Base-by-base conservation (phyloP, 164 flowering plant genomes). In the Santalum album region DNA sequence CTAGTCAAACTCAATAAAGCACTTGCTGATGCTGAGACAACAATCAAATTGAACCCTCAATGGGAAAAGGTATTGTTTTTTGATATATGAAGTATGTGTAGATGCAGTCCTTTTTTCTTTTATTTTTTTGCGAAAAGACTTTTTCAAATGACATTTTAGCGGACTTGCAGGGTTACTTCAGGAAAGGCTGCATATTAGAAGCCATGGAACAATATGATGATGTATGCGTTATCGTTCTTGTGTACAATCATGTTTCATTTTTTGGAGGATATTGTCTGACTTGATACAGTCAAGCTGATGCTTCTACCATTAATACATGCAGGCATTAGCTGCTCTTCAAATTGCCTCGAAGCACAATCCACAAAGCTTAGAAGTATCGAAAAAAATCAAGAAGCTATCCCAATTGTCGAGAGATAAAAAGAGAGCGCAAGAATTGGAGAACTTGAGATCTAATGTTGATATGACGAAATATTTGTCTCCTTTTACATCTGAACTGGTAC, bases 151-250 rank as follows among this genome's bases (percentile, higher is more conserved):
- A 2, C 25, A 0, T 18, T 62, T 60, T 67, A 59, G 51, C 71
- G 55, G 43, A 46, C 40, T 36, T 72, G 25, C 75, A 91, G 96
- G 96, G 98, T 12, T 83, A 86, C 70, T 92, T 86, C 75, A 77
- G 98, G 69, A 92, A 92, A 79, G 98, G 98, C 55, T 88, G 89
- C 49, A 65, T 84, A 23, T 61, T 88, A 55, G 98, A 92, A 71
- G 94, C 96, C 47, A 78, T 92, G 98, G 90, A 83, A 59, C 71
- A 66, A 71, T 86, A 82, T 68, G 89, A 84, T 61, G 95, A 92
- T 63, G 98, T 92, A 72, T 23, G 81, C 57, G 42, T 35, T 6
- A 3, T 12, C 2, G 7, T 25, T 43, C 7, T 26, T n/a, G n/a
- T n/a, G n/a, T n/a, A n/a, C n/a, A n/a, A n/a, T n/a, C n/a, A n/a